Evolutionary conservation across 805 yeast genomes (phyloP).

Genomic region (Candida suzukii): DNA sequence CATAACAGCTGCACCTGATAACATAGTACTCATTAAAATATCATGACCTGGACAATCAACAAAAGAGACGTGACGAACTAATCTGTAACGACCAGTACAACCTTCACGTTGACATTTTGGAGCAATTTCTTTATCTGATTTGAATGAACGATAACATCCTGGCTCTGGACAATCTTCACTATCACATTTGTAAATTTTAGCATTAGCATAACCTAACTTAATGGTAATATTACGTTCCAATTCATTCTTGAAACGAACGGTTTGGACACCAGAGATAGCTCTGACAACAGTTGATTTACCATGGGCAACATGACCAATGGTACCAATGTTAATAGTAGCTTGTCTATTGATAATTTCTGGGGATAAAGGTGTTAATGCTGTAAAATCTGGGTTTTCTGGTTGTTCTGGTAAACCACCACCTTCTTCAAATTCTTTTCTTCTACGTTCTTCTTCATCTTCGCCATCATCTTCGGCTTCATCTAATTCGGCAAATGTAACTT

Average conservation of each 20-base stretch:
- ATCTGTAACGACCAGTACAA: constrained; percentile 80
- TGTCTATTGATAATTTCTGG: constrained; percentile 97
- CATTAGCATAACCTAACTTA: constrained; percentile 97
- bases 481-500: constrained; percentile 74
- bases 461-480: constrained; percentile 47
- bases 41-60: constrained; percentile 99
- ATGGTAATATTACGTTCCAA: constrained; percentile 98
- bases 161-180: constrained; percentile 86
- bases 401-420: constrained; percentile 99
- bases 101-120: constrained; percentile 90
- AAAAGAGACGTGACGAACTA: constrained; percentile 94
- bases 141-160: constrained; percentile 89
- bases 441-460: constrained; percentile 62
- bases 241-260: constrained; percentile 98
- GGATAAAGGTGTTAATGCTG: constrained; percentile 74
- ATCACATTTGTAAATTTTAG: constrained; percentile 92
- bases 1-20: constrained; percentile 99
- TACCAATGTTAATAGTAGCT: constrained; percentile 98
- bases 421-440: constrained; percentile 84
- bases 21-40: constrained; percentile 99
- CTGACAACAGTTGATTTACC: constrained; percentile 98
- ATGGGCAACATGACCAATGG: constrained; percentile 98
- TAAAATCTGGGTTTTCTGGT: constrained; percentile 82
- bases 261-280: constrained; percentile 98
- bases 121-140: constrained; percentile 88